phyloP scores from a whole-genome alignment of 2,329 filamentous ascomycete genomes.

The Arthroderma sp. region DNA sequence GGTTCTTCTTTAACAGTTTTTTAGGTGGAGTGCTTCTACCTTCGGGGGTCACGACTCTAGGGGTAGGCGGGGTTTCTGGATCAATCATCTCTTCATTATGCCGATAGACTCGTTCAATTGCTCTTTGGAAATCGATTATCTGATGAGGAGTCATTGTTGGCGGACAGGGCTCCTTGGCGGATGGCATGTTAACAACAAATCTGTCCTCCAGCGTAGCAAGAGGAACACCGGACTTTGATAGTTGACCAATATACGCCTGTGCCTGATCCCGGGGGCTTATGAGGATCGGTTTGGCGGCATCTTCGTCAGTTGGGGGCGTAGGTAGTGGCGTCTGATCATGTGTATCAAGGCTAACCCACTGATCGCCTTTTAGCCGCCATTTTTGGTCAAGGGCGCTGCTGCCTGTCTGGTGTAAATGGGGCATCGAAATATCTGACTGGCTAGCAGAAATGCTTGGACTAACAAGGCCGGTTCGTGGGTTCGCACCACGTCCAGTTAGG shows the following conservation, averaged over 20 bases:
- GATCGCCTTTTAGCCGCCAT: conserved; percentile 23
- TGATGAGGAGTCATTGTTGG: conserved; percentile 27
- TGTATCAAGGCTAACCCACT: conserved; percentile 23
- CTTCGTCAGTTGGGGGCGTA: conserved; percentile 6
- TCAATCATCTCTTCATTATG: conserved; percentile 20
- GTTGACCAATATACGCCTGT: conserved; percentile 10
- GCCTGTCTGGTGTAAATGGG: conserved; percentile 9
- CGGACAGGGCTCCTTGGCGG: conserved; percentile 29
- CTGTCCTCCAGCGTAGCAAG: conserved; percentile 26
- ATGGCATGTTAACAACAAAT: conserved; percentile 33
- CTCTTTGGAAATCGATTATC: conserved; percentile 27
- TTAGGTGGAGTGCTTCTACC: conserved; percentile 19
- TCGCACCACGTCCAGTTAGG: conserved; percentile 21
- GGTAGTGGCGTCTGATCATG: conserved; percentile 12
- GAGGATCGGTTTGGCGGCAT: background rate
- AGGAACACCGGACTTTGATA: conserved; percentile 20
- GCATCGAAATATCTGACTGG: conserved; percentile 11
- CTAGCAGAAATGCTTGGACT: conserved; percentile 20
- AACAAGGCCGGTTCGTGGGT: conserved; percentile 24
- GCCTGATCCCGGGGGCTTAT: conserved; percentile 4
- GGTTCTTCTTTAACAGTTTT: conserved; percentile 8
- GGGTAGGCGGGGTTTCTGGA: conserved; percentile 21
- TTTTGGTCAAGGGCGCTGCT: conserved; percentile 13
- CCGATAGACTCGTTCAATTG: conserved; percentile 21
- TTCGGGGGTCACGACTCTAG: conserved; percentile 19